Conservation (phyloP, 768 basidiomycete species). For the Leccinum disarticulatum region DNA sequence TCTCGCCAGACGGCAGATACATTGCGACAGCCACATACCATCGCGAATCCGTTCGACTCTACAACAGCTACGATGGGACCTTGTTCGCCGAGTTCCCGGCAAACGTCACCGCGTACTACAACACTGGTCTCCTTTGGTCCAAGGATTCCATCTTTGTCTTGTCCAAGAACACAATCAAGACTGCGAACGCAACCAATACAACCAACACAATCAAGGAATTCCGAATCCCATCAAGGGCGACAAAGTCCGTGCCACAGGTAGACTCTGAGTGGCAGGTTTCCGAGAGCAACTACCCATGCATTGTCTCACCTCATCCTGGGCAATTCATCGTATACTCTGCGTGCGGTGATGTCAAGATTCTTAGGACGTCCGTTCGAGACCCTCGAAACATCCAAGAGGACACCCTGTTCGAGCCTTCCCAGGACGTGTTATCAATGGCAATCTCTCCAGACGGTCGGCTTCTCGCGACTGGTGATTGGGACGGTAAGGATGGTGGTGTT, state of each 20-base stretch:
- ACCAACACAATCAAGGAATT: neutral
- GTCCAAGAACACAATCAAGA: conserved; percentile 2
- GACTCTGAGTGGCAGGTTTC: conserved; percentile 1
- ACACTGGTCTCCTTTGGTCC: conserved; percentile 15
- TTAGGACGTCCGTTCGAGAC: neutral
- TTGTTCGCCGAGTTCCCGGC: neutral
- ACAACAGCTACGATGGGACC: conserved; percentile 4
- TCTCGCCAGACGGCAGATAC: conserved; percentile 9
- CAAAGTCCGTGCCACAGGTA: neutral
- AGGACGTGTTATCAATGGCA: conserved; percentile 11
- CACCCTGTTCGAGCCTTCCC: neutral
- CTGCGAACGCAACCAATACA: neutral
- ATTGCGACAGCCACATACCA: conserved; percentile 13
- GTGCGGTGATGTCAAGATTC: neutral
- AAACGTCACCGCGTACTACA: conserved; percentile 13
- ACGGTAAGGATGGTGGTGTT: conserved; percentile 7
- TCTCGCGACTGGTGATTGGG: conserved; percentile 6
- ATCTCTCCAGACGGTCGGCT: neutral
- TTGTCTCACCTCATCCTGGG: conserved; percentile 7
- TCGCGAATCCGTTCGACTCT: conserved; percentile 9
- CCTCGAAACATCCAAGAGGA: neutral
- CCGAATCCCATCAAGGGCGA: neutral
- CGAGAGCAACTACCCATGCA: conserved; percentile 8
- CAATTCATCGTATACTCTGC: conserved; percentile 1
- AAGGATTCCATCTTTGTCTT: conserved; percentile 1